phyloP scores from a whole-genome alignment of 2,329 filamentous ascomycete genomes.

The Ophiostoma fasciatum region DNA sequence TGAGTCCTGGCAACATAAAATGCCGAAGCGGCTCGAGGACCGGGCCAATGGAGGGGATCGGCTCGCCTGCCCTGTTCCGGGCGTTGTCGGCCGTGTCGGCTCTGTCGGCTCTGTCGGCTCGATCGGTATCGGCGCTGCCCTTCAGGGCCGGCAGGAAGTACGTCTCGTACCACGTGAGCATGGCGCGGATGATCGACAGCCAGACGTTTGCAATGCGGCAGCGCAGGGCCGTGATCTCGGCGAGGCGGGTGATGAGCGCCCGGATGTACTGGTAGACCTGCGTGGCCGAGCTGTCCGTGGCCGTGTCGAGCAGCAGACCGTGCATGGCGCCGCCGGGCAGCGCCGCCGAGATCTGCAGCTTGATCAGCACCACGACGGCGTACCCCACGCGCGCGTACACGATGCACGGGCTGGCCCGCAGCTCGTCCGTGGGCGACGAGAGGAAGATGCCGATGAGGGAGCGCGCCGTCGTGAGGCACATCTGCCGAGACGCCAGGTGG shows the following conservation, averaged over 20 bases:
- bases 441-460: constrained; percentile 7
- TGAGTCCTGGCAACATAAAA: not conserved
- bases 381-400: constrained; percentile 9
- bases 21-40: constrained; percentile 5
- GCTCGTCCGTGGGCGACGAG: constrained; percentile 3
- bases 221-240: not conserved
- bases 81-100: no score
- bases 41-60: not conserved
- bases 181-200: constrained; percentile 2
- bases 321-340: constrained; percentile 8
- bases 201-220: constrained; percentile 5
- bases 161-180: constrained; percentile 5
- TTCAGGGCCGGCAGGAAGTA: constrained; percentile 3
- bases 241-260: not conserved
- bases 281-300: constrained; percentile 2
- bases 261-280: constrained; percentile 6
- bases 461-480: constrained; percentile 6
- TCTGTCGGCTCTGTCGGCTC: no score
- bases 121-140: not conserved
- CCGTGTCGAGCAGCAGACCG: constrained; percentile 2
- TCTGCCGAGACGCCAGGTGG: constrained; percentile 1
- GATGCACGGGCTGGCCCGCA: constrained; percentile 3
- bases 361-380: constrained; percentile 7
- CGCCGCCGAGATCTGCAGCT: constrained; percentile 7
- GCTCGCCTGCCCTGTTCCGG: no score